These are phyloP conservation scores for Lepraria neglecta DNA, from an alignment of 495 filamentous ascomycete species.

Conservation along the genomic window DNA sequence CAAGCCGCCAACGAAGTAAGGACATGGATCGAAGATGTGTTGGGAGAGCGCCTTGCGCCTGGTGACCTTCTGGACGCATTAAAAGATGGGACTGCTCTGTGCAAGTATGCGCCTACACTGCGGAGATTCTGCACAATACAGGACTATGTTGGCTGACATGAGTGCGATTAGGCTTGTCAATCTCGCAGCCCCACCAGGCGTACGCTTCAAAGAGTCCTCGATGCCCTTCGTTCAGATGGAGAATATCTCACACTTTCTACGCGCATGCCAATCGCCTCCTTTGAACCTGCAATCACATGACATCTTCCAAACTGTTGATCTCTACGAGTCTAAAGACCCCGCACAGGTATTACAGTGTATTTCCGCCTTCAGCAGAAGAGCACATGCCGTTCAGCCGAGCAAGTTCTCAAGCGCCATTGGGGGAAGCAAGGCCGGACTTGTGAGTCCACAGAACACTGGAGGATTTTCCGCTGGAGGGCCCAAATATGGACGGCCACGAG, in stretches of 20 bases:
- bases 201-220: constrained; percentile 69
- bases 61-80: constrained; percentile 77
- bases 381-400: constrained; percentile 67
- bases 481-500: constrained; percentile 40
- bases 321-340: constrained; percentile 94
- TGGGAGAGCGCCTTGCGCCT: constrained; percentile 63
- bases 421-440: constrained; percentile 47
- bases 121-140: neutral
- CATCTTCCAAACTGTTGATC: constrained; percentile 93
- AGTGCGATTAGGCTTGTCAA: constrained; percentile 64
- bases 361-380: constrained; percentile 81
- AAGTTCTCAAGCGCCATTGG: constrained; percentile 69
- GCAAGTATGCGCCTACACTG: constrained; percentile 59
- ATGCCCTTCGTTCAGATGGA: constrained; percentile 99
- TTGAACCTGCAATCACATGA: constrained; percentile 88
- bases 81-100: constrained; percentile 84
- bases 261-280: constrained; percentile 74
- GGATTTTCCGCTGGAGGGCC: constrained; percentile 41
- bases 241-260: constrained; percentile 95
- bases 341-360: constrained; percentile 94
- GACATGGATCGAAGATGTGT: constrained; percentile 77
- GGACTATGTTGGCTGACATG: neutral
- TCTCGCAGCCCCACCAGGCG: constrained; percentile 66
- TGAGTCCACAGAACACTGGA: constrained; percentile 69
- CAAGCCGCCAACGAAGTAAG: constrained; percentile 80